A percentile compares a stretch with the other conserved stretches of the same genome.
Evolutionary conservation across 805 yeast genomes (phyloP).

Genomic region (Ogataea nitratoaversa): DNA sequence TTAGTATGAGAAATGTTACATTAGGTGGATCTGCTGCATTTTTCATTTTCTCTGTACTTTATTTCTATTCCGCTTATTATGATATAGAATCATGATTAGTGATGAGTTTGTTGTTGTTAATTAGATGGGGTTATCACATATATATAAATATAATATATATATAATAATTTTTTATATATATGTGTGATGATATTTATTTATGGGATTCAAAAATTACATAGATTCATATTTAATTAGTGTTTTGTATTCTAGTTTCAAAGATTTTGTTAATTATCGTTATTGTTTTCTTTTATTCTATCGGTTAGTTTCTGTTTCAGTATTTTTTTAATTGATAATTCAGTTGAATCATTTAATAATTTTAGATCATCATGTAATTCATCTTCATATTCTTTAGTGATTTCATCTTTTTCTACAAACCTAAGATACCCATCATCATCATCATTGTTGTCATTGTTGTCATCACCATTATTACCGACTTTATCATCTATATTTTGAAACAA

Average conservation of each 20-base stretch:
- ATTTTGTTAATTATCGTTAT: background rate
- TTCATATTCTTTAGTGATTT: constrained; percentile 26
- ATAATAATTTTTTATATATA: background rate
- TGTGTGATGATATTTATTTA: background rate
- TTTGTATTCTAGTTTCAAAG: too few species aligned
- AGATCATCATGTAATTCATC: constrained; percentile 30
- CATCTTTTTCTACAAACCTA: constrained; percentile 6
- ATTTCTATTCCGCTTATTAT: constrained; percentile 63
- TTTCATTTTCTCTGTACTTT: constrained; percentile 74
- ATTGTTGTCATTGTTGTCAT: background rate
- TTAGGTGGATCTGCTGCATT: constrained; percentile 88
- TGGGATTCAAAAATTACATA: background rate
- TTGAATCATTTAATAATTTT: constrained; percentile 41
- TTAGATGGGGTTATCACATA: too few species aligned
- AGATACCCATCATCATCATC: background rate
- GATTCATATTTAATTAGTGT: background rate
- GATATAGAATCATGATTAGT: constrained; percentile 19
- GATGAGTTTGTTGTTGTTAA: too few species aligned
- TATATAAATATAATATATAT: background rate
- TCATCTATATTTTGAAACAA: too few species aligned
- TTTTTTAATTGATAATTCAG: constrained; percentile 27
- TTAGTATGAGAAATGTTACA: constrained; percentile 88
- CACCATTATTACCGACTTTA: too few species aligned
- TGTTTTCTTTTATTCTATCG: background rate
- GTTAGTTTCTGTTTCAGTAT: constrained; percentile 34